These are phyloP conservation scores for Posidonia oceanica DNA, from an alignment of 116 monocot genomes.

Conservation along the genomic window DNA sequence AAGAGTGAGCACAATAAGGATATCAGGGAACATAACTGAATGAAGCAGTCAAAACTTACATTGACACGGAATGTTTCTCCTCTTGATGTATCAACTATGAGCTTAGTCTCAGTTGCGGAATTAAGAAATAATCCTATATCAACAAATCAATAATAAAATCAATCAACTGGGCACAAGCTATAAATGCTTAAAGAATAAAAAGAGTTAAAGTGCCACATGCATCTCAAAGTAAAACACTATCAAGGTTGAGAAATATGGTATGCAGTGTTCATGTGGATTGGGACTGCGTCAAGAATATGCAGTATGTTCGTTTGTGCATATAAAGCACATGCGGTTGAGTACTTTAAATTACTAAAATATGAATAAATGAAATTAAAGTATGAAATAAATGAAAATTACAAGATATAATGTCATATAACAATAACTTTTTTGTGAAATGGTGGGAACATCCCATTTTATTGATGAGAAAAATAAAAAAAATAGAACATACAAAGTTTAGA, in stretches of 20 bases:
- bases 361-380: too few relatives aligned
- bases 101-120: conserved; percentile 73
- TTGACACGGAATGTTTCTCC: conserved; percentile 74
- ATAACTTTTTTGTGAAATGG: too few relatives aligned
- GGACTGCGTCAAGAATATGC: too few relatives aligned
- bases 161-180: background rate
- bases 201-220: background rate
- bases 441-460: too few relatives aligned
- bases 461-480: too few relatives aligned
- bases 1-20: too few relatives aligned
- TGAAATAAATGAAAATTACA: too few relatives aligned
- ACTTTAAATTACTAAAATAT: too few relatives aligned
- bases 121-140: conserved; percentile 71
- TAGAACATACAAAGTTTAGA: too few relatives aligned
- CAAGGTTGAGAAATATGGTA: background rate
- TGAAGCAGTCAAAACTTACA: conserved; percentile 13
- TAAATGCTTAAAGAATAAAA: background rate
- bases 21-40: background rate
- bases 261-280: background rate
- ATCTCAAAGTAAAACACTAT: background rate
- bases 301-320: too few relatives aligned
- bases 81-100: conserved; percentile 86
- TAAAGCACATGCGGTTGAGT: too few relatives aligned
- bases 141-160: conserved; percentile 6
- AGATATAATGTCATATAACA: too few relatives aligned